Conservation (phyloP, 805 yeast species). For the Wickerhamiella spandovensis region DNA sequence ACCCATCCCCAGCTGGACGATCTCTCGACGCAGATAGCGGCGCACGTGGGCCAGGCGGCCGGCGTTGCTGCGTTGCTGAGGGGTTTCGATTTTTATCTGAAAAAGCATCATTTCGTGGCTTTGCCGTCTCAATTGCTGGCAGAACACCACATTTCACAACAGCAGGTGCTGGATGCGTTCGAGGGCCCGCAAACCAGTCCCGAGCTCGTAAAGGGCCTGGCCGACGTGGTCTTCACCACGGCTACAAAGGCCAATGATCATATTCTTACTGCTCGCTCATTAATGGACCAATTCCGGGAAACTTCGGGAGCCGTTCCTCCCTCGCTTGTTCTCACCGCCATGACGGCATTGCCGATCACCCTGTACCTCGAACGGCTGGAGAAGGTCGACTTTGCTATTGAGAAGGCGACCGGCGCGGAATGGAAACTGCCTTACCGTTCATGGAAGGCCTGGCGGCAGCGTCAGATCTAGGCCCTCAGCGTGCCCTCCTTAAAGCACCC, state of each 20-base stretch:
- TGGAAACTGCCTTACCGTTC: conserved; percentile 57
- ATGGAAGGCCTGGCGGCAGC: conserved; percentile 34
- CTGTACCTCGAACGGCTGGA: conserved; percentile 51
- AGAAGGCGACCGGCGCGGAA: conserved; percentile 35
- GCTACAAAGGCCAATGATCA: conserved; percentile 75
- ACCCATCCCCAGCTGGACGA: conserved; percentile 32
- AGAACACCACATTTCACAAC: conserved; percentile 45
- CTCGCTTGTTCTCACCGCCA: conserved; percentile 50
- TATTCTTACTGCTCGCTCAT: conserved; percentile 50
- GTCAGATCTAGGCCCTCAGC: conserved; percentile 23
- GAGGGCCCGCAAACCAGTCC: conserved; percentile 13
- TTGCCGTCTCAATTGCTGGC: conserved; percentile 53
- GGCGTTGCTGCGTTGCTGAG: conserved; percentile 53
- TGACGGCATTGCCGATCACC: conserved; percentile 53
- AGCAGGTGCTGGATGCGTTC: conserved; percentile 38
- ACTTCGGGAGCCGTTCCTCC: conserved; percentile 34
- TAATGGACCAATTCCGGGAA: conserved; percentile 32
- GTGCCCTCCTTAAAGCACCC: too few relatives aligned
- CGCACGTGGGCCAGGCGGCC: conserved; percentile 74
- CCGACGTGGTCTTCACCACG: conserved; percentile 49
- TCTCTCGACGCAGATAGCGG: conserved; percentile 44
- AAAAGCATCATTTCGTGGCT: conserved; percentile 35
- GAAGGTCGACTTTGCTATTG: conserved; percentile 49
- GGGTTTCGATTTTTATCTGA: conserved; percentile 46
- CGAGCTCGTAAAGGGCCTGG: conserved; percentile 18